Evolutionary conservation across 257 asterid genomes (phyloP).

Genomic region (Asclepias syriaca): DNA sequence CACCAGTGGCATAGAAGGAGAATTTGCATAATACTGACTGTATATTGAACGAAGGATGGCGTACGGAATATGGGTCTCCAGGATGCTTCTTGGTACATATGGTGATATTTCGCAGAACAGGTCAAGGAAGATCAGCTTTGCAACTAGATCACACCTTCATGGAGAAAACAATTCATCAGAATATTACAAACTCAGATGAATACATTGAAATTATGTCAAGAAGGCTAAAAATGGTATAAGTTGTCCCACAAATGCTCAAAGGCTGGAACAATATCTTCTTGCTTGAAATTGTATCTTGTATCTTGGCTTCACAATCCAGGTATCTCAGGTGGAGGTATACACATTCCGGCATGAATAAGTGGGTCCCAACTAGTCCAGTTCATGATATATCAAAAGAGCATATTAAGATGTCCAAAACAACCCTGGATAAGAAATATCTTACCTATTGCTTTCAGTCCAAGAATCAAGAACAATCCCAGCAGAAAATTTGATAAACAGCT

Average conservation of each 20-base stretch:
- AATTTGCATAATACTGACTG: conserved; percentile 73
- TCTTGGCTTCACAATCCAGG: not conserved
- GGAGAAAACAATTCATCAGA: conserved; percentile 15
- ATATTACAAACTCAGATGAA: not conserved
- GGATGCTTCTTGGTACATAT: conserved; percentile 69
- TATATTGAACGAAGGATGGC: conserved; percentile 80
- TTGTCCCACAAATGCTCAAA: not conserved
- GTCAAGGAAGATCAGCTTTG: conserved; percentile 89
- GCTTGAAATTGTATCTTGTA: not conserved
- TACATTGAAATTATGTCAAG: not conserved
- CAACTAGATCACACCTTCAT: conserved; percentile 64
- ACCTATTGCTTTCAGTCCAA: conserved; percentile 84
- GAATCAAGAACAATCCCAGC: conserved; percentile 77
- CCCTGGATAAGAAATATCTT: conserved; percentile 8
- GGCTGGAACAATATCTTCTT: not conserved
- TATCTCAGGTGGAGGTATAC: not conserved
- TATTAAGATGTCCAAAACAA: not conserved
- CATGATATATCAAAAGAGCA: not conserved
- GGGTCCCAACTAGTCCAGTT: not conserved
- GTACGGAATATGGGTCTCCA: conserved; percentile 79
- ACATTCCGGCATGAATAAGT: not conserved
- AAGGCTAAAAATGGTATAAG: too few relatives aligned
- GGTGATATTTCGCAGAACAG: conserved; percentile 86
- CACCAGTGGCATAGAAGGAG: conserved; percentile 52
- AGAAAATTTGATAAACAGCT: conserved; percentile 81